Percentiles rank a stretch among this genome's conserved stretches.
phyloP scores from a whole-genome alignment of 805 yeast species.

The Saturnispora dispora region DNA sequence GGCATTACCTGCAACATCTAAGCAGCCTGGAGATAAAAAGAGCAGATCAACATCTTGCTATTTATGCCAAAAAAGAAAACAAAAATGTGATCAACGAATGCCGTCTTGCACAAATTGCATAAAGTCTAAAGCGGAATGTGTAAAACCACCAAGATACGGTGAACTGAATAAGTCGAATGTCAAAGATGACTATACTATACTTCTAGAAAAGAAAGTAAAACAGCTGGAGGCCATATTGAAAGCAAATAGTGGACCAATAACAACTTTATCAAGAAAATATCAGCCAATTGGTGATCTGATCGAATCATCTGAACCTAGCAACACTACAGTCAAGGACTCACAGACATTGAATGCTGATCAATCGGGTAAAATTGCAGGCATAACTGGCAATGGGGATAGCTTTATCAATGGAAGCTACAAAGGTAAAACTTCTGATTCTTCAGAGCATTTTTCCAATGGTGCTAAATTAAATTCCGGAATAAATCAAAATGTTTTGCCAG shows the following conservation, averaged over 20 bases:
- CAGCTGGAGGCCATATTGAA: slow-evolving; percentile 42
- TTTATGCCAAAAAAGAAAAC: slow-evolving; percentile 49
- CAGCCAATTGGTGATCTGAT: slow-evolving; percentile 22
- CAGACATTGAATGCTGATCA: neutral
- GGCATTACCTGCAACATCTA: neutral
- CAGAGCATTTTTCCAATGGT: neutral
- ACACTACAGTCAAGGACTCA: neutral
- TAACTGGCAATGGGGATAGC: neutral
- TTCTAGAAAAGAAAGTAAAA: slow-evolving; percentile 46
- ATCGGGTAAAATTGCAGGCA: too few relatives aligned
- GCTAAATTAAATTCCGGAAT: neutral
- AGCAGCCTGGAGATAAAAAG: slow-evolving; percentile 32
- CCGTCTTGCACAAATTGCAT: slow-evolving; percentile 62
- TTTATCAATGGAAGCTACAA: neutral
- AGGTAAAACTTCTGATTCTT: neutral
- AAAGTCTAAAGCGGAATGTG: slow-evolving; percentile 51
- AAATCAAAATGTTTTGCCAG: neutral
- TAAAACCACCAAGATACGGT: slow-evolving; percentile 55
- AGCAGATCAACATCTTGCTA: slow-evolving; percentile 51
- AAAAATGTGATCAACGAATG: slow-evolving; percentile 55
- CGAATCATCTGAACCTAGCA: neutral
- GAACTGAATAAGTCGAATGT: slow-evolving; percentile 29
- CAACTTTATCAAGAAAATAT: slow-evolving; percentile 17
- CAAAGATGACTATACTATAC: slow-evolving; percentile 49
- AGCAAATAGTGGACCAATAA: neutral